Evolutionary conservation across 2,329 filamentous ascomycete genomes (phyloP), one percentile per base, ranked within the genome.

Genomic region (Graphilbum fragrans): DNA sequence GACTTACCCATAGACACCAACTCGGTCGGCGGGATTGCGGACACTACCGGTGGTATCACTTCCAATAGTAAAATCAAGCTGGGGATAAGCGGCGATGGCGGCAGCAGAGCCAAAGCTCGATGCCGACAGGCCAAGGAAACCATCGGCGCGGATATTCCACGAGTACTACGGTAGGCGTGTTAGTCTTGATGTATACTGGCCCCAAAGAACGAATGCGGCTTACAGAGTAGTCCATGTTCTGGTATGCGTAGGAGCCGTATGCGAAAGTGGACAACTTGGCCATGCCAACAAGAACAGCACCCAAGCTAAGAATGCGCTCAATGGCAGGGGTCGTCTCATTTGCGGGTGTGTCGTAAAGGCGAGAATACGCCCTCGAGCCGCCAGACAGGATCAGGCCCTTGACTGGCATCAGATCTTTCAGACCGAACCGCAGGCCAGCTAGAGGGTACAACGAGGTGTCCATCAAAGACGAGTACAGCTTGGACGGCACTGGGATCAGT

Each of bases 401-500:
- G 14, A 45, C 23, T 7, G 40, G 36, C 36, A 45, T 45, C 9
- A 39, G 33, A 19, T 45, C 43, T 34, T 45, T 45, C 3, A 42
- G 21, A n/a, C 22, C 39, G 19, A 42, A 45, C 31, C 43, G 43
- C 27, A 45, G 37, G 10, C 39, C 43, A 32, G 36, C 40, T 33
- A 42, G 33, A 9, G 43, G 39, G 12, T 37, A 41, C 17, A 17
- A 3, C 2, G n/a, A 6, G 7, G 22, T 5, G 32, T 41, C 31
- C 34, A 41, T 19, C 16, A 25, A 22, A 3, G 39, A 36, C 9
- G 43, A 39, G 23, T 33, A 36, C 7, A 41, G 39, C 20, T 27
- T 25, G 8, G 39, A 44, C 10, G 42, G 39, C 2, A 42, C 43
- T 2, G 43, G 39, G 14, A 42, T 41, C 14, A 36, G 39, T 19